phyloP scores from a whole-genome alignment of 2,329 filamentous ascomycete species.

The Fusarium miscanthi region DNA sequence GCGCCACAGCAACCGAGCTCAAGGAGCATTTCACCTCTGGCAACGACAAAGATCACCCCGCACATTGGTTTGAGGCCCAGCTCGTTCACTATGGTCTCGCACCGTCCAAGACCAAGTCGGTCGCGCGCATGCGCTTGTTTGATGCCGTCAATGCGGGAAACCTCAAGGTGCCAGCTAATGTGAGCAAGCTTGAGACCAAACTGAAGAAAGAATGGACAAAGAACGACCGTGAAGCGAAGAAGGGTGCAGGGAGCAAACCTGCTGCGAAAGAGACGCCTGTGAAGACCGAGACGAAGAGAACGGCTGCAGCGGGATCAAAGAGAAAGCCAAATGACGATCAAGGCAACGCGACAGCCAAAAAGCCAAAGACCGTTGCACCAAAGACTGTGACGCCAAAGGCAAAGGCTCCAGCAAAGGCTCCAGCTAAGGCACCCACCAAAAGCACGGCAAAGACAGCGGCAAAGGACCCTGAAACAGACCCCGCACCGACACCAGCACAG shows the following conservation, averaged over 20 bases:
- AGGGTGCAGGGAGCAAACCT: conserved; percentile 30
- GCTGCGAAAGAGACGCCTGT: neutral
- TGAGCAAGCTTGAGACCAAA: conserved; percentile 62
- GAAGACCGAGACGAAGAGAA: neutral
- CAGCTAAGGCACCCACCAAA: neutral
- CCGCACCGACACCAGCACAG: neutral
- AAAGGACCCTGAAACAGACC: neutral
- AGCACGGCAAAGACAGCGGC: neutral
- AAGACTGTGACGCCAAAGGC: neutral
- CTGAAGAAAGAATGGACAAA: conserved; percentile 69
- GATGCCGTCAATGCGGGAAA: conserved; percentile 63
- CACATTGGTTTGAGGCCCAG: conserved; percentile 72
- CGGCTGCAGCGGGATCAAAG: conserved; percentile 40
- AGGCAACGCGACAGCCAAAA: conserved; percentile 15
- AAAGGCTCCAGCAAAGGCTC: neutral
- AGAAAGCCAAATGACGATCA: conserved; percentile 40
- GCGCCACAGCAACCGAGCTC: conserved; percentile 57
- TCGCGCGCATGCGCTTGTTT: conserved; percentile 68
- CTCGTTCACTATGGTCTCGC: conserved; percentile 70
- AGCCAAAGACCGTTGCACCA: neutral
- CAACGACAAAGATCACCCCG: conserved; percentile 61
- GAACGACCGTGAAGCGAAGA: conserved; percentile 61
- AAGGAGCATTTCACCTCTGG: conserved; percentile 57
- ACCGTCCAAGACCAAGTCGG: conserved; percentile 66
- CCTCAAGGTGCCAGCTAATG: conserved; percentile 60